phyloP scores from a whole-genome alignment of 208 protist genomes.

The Tritrichomonas foetus region DNA sequence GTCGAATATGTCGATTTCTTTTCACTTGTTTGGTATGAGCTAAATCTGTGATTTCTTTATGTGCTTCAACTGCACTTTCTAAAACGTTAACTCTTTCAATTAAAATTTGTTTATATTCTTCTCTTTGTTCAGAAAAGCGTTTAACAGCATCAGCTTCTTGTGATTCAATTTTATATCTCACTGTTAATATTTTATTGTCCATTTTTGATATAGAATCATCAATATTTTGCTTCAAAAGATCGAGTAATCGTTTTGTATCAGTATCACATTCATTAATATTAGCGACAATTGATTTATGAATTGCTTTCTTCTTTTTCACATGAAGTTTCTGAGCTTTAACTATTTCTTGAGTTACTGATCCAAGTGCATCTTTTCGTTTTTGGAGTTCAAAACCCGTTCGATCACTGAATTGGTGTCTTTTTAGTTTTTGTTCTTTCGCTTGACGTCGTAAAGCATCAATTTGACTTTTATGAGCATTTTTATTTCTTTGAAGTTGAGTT shows the following conservation, averaged over 20 bases:
- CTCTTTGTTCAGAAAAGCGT: neutral
- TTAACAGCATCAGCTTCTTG: neutral
- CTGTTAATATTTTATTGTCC: neutral
- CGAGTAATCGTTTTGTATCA: neutral
- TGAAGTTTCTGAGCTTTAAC: neutral
- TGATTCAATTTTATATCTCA: neutral
- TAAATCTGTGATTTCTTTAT: neutral
- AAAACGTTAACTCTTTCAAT: neutral
- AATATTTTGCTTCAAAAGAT: neutral
- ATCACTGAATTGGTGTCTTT: neutral
- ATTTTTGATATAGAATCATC: neutral
- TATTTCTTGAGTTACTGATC: neutral
- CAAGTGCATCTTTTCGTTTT: neutral
- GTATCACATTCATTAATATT: neutral
- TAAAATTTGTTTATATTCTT: neutral
- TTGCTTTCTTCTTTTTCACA: neutral
- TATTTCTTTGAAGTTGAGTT: neutral
- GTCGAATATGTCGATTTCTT: neutral
- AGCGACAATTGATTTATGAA: neutral
- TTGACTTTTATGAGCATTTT: neutral
- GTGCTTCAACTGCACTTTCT: neutral
- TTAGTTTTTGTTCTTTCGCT: neutral
- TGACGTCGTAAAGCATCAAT: neutral
- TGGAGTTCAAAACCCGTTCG: neutral
- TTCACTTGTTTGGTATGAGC: neutral